Base-by-base conservation (phyloP, 768 basidiomycete genomes). In the Lyophyllum shimeji region DNA sequence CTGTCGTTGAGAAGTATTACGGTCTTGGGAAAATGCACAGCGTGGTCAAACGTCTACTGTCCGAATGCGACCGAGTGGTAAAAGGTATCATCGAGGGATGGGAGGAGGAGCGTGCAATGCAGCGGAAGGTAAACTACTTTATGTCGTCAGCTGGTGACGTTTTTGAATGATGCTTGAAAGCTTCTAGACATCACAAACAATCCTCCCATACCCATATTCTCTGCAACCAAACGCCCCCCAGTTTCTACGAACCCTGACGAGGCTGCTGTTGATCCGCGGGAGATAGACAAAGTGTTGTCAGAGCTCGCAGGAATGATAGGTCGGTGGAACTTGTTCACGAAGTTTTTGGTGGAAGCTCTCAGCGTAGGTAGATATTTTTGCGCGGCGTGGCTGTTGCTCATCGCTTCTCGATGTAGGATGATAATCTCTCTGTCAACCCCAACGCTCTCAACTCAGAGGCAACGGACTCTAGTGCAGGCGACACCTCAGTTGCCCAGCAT, bases 1-100 rank as follows among this genome's bases (percentile, higher is more conserved):
- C 94, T 1, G 85, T 99, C 4, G 95, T 99, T 0, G 96, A 98
- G 67, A 98, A 97, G 72, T 98, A 99, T 72, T 99, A 99, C 64
- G 97, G 97, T 0, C 63, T 70, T 8, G 90, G 93, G 0, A 89
- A 89, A 69, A 98, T 98, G 96, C 74, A 78, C 40, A 81, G 72
- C 33, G 93, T 96, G 12, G 82, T 95, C 1, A 74, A 79, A 21
- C 80, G 86, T 42, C 76, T 99, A 7, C 70, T 97, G 46, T 82
- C 86, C 54, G 95, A 98, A 67, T 91, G 90, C 52, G 96, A 98
- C 70, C 78, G 86, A 29, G 89, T 96, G 17, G 86, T 93, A 0
- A 82, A 83, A 61, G 79, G 79, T 23, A 75, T 96, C 1, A 73
- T 93, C 3, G 83, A 85, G 44, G 83, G 87, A 18, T 99, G 97